Percentiles rank a stretch among this genome's conserved stretches.
These are phyloP conservation scores for Citrullus colocynthis DNA, from an alignment of 306 rosid species.

Conservation along the genomic window DNA sequence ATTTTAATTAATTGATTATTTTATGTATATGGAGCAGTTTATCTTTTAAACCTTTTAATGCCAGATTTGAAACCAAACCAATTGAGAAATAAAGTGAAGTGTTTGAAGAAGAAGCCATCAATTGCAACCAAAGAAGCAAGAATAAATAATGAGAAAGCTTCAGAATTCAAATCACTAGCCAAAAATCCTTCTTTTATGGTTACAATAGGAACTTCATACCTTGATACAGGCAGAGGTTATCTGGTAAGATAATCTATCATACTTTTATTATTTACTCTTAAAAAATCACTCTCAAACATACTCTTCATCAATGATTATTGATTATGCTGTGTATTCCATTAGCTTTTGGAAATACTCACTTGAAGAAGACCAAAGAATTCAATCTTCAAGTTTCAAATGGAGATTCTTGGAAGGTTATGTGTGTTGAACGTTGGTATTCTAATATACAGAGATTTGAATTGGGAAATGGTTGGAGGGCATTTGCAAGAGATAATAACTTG, in stretches of 20 bases:
- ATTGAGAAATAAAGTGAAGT: neutral
- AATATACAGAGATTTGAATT: neutral
- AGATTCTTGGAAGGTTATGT: neutral
- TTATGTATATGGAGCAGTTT: too few relatives aligned
- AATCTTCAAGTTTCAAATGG: conserved; percentile 1
- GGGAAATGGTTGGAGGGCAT: neutral
- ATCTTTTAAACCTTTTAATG: too few relatives aligned
- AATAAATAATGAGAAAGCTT: neutral
- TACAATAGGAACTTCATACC: conserved; percentile 3
- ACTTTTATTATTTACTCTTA: too few relatives aligned
- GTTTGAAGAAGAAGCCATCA: neutral
- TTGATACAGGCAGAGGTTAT: neutral
- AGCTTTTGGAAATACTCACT: neutral
- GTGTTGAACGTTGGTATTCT: neutral
- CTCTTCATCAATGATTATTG: too few relatives aligned
- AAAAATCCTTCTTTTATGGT: conserved; percentile 3
- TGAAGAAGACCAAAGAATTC: neutral
- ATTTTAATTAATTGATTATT: neutral
- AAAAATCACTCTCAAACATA: too few relatives aligned
- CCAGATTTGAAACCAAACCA: neutral
- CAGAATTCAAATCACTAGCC: neutral
- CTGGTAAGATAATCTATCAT: neutral
- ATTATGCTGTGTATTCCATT: neutral
- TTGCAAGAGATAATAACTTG: conserved; percentile 10
- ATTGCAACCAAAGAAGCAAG: neutral